These are phyloP conservation scores for Halophytophthora batemanensis DNA, from an alignment of 352 stramenopile genomes.

Conservation along the genomic window DNA sequence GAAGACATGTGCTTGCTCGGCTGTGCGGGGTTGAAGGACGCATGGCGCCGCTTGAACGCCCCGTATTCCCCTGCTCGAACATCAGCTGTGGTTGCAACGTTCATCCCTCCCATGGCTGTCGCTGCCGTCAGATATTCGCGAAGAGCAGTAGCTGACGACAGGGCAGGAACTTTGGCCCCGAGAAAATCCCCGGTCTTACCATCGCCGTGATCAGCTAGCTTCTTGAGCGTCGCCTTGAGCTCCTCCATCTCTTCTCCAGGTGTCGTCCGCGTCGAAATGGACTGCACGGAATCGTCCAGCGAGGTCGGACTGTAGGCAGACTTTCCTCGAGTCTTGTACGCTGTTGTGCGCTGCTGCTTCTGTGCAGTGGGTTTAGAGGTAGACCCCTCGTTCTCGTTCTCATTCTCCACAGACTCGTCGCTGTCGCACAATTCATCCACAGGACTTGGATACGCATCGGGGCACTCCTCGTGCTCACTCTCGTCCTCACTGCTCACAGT, in stretches of 20 bases:
- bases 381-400: slow-evolving; percentile 8
- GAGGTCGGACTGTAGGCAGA: slow-evolving; percentile 3
- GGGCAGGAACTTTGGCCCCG: slow-evolving; percentile 3
- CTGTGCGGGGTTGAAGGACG: slow-evolving; percentile 21
- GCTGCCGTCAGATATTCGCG: slow-evolving; percentile 30
- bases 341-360: too few relatives aligned
- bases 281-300: slow-evolving; percentile 16
- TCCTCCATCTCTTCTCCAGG: slow-evolving; percentile 61
- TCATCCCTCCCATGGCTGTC: slow-evolving; percentile 12
- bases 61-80: slow-evolving; percentile 22
- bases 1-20: slow-evolving; percentile 8
- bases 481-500: not conserved
- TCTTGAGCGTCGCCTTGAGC: slow-evolving; percentile 69
- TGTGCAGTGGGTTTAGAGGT: too few relatives aligned
- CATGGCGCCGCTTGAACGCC: slow-evolving; percentile 15
- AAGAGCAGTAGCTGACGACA: slow-evolving; percentile 13
- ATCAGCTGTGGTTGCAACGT: slow-evolving; percentile 8
- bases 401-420: slow-evolving; percentile 10
- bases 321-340: too few relatives aligned
- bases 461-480: not conserved
- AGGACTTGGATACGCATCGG: slow-evolving; percentile 3
- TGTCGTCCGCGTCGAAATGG: slow-evolving; percentile 26
- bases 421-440: slow-evolving; percentile 9
- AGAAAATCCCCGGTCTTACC: slow-evolving; percentile 2
- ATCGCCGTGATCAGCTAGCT: slow-evolving; percentile 42